phyloP scores from a whole-genome alignment of 2,329 filamentous ascomycete genomes.

The Pestalotiopsis sp. region DNA sequence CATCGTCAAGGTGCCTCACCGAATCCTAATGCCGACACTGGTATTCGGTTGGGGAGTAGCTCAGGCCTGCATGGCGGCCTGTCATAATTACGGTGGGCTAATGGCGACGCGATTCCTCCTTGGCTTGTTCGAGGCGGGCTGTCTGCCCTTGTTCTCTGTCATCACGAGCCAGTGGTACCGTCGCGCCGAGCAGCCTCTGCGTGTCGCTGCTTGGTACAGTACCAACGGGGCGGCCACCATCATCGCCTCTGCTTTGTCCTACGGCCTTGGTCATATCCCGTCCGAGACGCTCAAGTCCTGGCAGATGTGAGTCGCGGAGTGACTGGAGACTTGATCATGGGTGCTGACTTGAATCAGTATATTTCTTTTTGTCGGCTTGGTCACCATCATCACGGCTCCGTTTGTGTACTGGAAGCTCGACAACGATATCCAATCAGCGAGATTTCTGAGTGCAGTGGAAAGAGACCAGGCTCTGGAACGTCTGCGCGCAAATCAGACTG shows the following conservation, averaged over 20 bases:
- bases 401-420: conserved; percentile 63
- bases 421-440: conserved; percentile 57
- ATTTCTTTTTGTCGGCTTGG: conserved; percentile 62
- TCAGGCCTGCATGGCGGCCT: conserved; percentile 49
- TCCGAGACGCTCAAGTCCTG: conserved; percentile 33
- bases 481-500: conserved; percentile 72
- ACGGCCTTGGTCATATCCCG: conserved; percentile 57
- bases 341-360: conserved; percentile 36
- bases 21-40: conserved; percentile 13
- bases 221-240: conserved; percentile 63
- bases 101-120: conserved; percentile 51
- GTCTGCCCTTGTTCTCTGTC: conserved; percentile 57
- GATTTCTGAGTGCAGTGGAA: conserved; percentile 65
- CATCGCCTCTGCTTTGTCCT: conserved; percentile 57
- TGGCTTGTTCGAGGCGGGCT: conserved; percentile 53
- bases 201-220: conserved; percentile 68
- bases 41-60: conserved; percentile 47
- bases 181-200: conserved; percentile 61
- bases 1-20: conserved; percentile 54
- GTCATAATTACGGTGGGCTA: conserved; percentile 47
- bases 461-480: conserved; percentile 68
- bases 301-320: conserved; percentile 36
- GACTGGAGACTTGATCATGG: neutral
- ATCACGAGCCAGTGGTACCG: conserved; percentile 68
- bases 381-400: conserved; percentile 61